A percentile compares a stretch with the other conserved stretches of the same genome.
phyloP scores from a whole-genome alignment of 2,329 filamentous ascomycete genomes.

The Exophiala alcalophila region DNA sequence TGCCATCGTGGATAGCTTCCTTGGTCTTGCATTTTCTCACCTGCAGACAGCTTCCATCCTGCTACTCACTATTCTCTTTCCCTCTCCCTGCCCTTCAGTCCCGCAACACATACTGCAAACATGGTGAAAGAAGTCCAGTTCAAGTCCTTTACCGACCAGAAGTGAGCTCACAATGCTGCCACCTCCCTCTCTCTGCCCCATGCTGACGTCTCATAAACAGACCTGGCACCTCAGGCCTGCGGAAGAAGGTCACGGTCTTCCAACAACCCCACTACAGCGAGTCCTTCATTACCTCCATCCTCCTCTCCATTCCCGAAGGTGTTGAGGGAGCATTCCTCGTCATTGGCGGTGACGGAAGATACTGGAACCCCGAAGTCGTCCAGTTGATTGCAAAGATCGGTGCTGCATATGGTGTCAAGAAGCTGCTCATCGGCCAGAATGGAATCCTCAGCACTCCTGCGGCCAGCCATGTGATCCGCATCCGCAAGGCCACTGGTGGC shows the following conservation, averaged over 20 bases:
- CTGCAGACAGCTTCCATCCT: too few species aligned
- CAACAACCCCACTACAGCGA: constrained; percentile 94
- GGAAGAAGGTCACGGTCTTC: constrained; percentile 98
- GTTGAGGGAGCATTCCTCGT: constrained; percentile 84
- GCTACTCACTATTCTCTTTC: neutral
- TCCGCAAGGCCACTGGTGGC: constrained; percentile 90
- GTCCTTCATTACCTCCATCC: constrained; percentile 88
- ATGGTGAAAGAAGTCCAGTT: constrained; percentile 71
- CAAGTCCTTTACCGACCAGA: constrained; percentile 89
- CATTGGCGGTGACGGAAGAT: constrained; percentile 95
- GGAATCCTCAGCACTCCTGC: constrained; percentile 96
- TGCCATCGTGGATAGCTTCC: too few species aligned
- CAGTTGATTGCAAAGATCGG: constrained; percentile 97
- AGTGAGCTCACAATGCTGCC: constrained; percentile 78
- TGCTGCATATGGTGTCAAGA: constrained; percentile 97
- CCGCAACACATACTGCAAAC: too few species aligned
- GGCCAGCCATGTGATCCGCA: constrained; percentile 91
- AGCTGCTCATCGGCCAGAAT: constrained; percentile 91
- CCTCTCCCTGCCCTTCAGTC: too few species aligned
- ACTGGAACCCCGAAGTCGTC: constrained; percentile 94
- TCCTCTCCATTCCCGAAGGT: constrained; percentile 94
- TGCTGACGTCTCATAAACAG: too few species aligned
- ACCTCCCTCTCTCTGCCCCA: too few species aligned
- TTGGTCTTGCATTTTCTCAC: neutral
- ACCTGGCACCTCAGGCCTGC: constrained; percentile 77